A percentile compares a stretch with the other conserved stretches of the same genome.
Evolutionary conservation across 2,329 filamentous ascomycete genomes (phyloP).

Genomic region (Xylariaceae sp.): DNA sequence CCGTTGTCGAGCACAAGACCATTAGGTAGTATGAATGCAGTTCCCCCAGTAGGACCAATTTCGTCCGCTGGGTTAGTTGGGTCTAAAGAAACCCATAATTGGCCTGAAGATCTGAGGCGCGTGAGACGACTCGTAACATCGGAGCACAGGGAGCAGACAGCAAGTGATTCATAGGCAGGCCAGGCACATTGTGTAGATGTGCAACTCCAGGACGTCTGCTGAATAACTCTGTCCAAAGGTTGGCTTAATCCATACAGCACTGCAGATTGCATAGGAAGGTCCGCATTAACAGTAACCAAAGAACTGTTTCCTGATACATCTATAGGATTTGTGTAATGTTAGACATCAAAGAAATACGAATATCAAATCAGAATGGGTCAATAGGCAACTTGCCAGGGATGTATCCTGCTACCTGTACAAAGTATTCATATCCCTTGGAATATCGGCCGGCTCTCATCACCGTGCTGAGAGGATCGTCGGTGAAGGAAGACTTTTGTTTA

Average conservation of each 20-base stretch:
- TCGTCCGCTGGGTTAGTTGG: background rate
- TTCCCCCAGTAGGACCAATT: background rate
- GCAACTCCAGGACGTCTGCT: background rate
- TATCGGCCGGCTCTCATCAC: background rate
- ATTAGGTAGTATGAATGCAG: conserved; percentile 1
- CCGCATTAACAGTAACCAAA: background rate
- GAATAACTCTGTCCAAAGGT: background rate
- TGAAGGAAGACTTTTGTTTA: background rate
- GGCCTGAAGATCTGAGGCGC: background rate
- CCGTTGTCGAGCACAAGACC: background rate
- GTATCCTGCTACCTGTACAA: too few species aligned
- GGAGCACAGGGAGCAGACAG: background rate
- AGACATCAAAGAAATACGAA: too few species aligned
- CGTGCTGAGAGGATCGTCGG: background rate
- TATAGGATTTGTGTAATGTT: too few species aligned
- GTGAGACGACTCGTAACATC: background rate
- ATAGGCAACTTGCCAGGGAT: background rate
- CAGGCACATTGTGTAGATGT: background rate
- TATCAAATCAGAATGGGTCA: background rate
- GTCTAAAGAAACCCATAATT: background rate
- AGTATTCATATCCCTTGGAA: background rate
- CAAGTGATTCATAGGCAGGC: background rate
- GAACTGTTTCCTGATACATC: background rate
- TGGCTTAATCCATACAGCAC: conserved; percentile 1
- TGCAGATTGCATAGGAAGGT: conserved; percentile 1